phyloP scores from a whole-genome alignment of 768 basidiomycete genomes.

The Kwoniella sp. region DNA sequence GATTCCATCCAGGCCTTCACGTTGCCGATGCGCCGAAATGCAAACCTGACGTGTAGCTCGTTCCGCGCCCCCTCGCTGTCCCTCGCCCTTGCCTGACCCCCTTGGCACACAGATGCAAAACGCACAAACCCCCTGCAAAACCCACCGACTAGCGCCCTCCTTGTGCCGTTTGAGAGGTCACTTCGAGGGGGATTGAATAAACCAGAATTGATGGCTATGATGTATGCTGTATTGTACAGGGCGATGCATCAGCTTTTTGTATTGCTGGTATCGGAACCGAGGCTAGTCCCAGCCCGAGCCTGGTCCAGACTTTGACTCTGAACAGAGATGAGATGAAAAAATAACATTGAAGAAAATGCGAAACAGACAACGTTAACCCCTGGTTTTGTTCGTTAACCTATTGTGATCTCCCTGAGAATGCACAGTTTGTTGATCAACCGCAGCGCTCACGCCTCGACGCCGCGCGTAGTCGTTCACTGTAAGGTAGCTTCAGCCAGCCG shows the following conservation, averaged over 20 bases:
- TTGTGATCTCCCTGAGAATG: neutral
- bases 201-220: no score
- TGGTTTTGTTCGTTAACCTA: neutral
- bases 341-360: constrained; percentile 2
- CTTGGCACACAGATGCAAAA: no score
- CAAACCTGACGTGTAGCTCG: neutral
- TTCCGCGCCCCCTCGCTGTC: no score
- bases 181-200: neutral
- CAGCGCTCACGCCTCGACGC: neutral
- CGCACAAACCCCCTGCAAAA: neutral
- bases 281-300: neutral
- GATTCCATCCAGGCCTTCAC: neutral
- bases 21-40: neutral
- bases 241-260: no score
- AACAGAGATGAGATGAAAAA: neutral
- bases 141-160: neutral
- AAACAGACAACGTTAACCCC: constrained; percentile 3
- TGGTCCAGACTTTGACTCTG: neutral
- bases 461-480: neutral
- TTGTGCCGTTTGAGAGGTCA: neutral
- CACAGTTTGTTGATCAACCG: neutral
- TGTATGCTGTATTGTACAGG: no score
- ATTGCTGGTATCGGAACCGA: neutral
- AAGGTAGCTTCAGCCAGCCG: no score
- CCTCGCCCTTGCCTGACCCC: no score